Evolutionary conservation across 768 basidiomycete genomes (phyloP).

Genomic region (Xerocomus brunneocitrinus): DNA sequence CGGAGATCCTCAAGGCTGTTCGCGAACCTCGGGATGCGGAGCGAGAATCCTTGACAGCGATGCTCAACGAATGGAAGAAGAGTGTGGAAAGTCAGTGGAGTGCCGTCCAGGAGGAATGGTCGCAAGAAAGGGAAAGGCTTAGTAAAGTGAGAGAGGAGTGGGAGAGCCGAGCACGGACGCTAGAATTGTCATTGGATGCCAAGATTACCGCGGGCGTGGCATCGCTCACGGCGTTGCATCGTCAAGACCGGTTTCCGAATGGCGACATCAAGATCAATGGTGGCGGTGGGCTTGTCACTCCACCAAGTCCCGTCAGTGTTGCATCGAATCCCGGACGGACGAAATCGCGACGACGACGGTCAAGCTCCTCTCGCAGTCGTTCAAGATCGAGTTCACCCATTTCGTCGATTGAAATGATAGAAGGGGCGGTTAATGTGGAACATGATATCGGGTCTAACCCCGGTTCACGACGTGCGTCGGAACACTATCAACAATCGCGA

Average conservation of each 20-base stretch:
- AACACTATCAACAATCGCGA: slow-evolving; percentile 23
- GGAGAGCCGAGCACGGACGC: slow-evolving; percentile 54
- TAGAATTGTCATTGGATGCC: slow-evolving; percentile 53
- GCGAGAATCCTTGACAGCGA: slow-evolving; percentile 46
- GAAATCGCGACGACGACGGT: slow-evolving; percentile 39
- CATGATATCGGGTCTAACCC: slow-evolving; percentile 16
- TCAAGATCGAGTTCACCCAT: slow-evolving; percentile 35
- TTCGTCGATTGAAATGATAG: slow-evolving; percentile 32
- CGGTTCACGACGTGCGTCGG: slow-evolving; percentile 23
- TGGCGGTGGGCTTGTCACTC: slow-evolving; percentile 59
- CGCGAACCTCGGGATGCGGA: slow-evolving; percentile 37
- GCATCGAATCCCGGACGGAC: slow-evolving; percentile 54
- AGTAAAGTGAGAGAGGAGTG: slow-evolving; percentile 73
- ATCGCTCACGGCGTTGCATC: slow-evolving; percentile 30
- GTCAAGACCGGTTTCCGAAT: slow-evolving; percentile 33
- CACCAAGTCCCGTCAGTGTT: slow-evolving; percentile 70
- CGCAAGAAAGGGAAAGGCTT: slow-evolving; percentile 71
- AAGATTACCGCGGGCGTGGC: slow-evolving; percentile 34
- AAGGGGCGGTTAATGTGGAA: slow-evolving; percentile 20
- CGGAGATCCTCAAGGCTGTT: slow-evolving; percentile 29
- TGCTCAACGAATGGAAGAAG: slow-evolving; percentile 71
- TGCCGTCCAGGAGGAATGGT: slow-evolving; percentile 77
- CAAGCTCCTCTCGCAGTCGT: slow-evolving; percentile 38
- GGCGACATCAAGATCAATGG: slow-evolving; percentile 28
- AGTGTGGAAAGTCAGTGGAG: slow-evolving; percentile 78